Percentiles rank a stretch among this genome's conserved stretches.
Evolutionary conservation across 2,329 filamentous ascomycete species (phyloP).

Genomic region (Pezicula rhizophila): DNA sequence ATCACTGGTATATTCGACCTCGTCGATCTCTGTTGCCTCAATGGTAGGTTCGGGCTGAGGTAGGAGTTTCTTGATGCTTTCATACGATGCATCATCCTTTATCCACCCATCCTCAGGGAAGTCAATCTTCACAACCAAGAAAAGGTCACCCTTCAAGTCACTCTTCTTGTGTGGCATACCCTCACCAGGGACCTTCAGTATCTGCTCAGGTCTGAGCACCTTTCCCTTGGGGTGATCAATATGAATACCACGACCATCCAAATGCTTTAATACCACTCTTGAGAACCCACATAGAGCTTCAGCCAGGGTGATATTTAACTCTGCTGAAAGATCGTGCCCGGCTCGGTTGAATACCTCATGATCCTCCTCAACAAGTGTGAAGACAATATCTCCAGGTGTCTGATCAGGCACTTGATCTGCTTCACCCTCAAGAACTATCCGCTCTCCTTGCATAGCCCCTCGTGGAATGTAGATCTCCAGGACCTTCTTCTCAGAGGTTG

Average conservation of each 20-base stretch:
- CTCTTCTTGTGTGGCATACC: slow-evolving; percentile 91
- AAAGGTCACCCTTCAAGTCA: slow-evolving; percentile 80
- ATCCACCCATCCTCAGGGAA: slow-evolving; percentile 89
- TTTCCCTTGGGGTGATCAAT: slow-evolving; percentile 76
- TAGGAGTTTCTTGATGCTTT: slow-evolving; percentile 67
- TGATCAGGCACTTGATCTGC: slow-evolving; percentile 88
- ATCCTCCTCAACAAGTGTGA: slow-evolving; percentile 74
- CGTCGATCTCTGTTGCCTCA: slow-evolving; percentile 70
- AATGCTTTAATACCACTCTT: slow-evolving; percentile 81
- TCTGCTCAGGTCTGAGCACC: slow-evolving; percentile 74
- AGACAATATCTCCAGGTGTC: slow-evolving; percentile 87
- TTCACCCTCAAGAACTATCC: slow-evolving; percentile 85
- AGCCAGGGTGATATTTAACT: slow-evolving; percentile 71
- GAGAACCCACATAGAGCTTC: slow-evolving; percentile 88
- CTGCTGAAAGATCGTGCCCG: slow-evolving; percentile 77
- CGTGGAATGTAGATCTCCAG: slow-evolving; percentile 94
- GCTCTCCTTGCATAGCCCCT: slow-evolving; percentile 79
- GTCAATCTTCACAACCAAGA: slow-evolving; percentile 75
- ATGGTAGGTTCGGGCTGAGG: slow-evolving; percentile 58
- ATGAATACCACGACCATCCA: slow-evolving; percentile 86
- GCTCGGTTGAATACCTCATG: slow-evolving; percentile 79
- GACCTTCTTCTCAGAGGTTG: slow-evolving; percentile 83
- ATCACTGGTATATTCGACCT: slow-evolving; percentile 80
- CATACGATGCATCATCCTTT: slow-evolving; percentile 61
- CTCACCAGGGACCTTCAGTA: slow-evolving; percentile 80